Evolutionary conservation across 2,329 filamentous ascomycete genomes (phyloP), one percentile per base, ranked within the genome.

Genomic region (Ophiocordyceps sinensis): DNA sequence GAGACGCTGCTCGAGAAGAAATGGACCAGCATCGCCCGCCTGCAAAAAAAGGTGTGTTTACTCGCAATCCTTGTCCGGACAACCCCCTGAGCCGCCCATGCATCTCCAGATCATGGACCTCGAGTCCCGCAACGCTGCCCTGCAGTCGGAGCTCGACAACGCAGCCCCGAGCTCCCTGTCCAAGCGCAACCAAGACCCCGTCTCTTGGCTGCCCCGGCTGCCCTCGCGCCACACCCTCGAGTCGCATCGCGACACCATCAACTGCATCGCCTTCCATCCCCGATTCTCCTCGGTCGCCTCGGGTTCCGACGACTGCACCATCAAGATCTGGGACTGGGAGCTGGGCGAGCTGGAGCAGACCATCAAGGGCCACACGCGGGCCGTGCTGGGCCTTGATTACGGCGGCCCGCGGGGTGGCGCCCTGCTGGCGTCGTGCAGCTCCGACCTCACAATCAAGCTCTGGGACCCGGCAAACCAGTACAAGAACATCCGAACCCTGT

Each of bases 241-340:
- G 61, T 88, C 83, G 14, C 88, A 94, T 61, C 77, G 86, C 51
- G 69, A 77, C 21, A 76, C 85, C 13, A 79, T 95, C 44, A 94
- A 82, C 43, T 88, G 85, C 53, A 79, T 95, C 43, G 88, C 88
- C 14, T 95, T 95, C 56, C 88, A 95, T 57, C 88, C 88, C 0
- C 72, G 91, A 28, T 95, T 94, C 62, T 89, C 86, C 10, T 89
- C 85, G 5, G 69, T 95, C 19, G 89, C 88, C 10, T 91, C 86
- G 0, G 88, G 85, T 14, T 93, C 87, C 9, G 88, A 94, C 58
- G 89, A 95, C 60, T 84, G 77, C 41, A 94, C 84, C 8, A 94
- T 96, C 59, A 95, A 95, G 55, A 88, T 95, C 42, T 95, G 88
- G 88, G 88, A 95, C 55, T 95, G 87, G 83, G 88, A 95, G 54